A percentile compares a stretch with the other conserved stretches of the same genome.
Evolutionary conservation across 2,329 filamentous ascomycete species (phyloP).

Genomic region (Colletotrichum coccodes): DNA sequence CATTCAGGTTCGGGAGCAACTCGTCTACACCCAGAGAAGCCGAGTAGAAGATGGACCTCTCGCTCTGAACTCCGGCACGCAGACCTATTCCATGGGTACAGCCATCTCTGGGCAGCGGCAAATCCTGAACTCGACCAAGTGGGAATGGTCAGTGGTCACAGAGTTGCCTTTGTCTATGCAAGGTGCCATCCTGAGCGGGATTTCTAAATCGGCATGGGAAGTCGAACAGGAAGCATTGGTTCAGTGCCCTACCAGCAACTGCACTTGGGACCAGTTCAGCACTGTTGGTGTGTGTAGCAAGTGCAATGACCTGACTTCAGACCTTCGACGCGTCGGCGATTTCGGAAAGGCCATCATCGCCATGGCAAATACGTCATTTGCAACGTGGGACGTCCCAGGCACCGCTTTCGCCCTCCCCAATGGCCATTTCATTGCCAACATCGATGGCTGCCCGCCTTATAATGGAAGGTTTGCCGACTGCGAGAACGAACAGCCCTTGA

Average conservation of each 20-base stretch:
- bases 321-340: slow-evolving; percentile 10
- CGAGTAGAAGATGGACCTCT: background rate
- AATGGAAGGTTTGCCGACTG: background rate
- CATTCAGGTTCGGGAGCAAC: background rate
- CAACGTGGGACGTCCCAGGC: background rate
- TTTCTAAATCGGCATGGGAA: slow-evolving; percentile 15
- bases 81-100: background rate
- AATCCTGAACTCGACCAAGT: background rate
- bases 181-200: slow-evolving; percentile 26
- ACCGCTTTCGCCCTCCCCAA: slow-evolving; percentile 10
- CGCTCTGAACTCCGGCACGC: background rate
- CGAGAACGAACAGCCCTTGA: background rate
- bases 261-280: slow-evolving; percentile 32
- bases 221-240: slow-evolving; percentile 7
- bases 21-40: background rate
- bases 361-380: background rate
- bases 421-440: slow-evolving; percentile 15
- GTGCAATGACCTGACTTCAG: slow-evolving; percentile 33
- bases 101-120: background rate
- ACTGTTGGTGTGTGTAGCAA: slow-evolving; percentile 34
- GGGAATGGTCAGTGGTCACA: background rate
- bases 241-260: slow-evolving; percentile 33
- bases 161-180: background rate
- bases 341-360: slow-evolving; percentile 1
- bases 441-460: slow-evolving; percentile 2